Evolutionary conservation across 306 rosid species (phyloP).

Genomic region (Astragalus glycyphyllos): DNA sequence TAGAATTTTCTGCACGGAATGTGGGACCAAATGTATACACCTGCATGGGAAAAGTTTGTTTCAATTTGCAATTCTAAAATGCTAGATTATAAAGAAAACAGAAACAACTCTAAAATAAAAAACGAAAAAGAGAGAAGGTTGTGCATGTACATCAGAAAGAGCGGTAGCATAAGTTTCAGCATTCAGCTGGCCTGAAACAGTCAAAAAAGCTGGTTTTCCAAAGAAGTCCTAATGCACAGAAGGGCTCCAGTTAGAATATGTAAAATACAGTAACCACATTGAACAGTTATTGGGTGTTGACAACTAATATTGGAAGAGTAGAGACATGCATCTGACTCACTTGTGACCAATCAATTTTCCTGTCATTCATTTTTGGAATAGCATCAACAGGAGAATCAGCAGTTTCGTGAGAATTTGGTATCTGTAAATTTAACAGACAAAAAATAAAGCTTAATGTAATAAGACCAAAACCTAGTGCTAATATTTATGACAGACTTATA

Average conservation of each 20-base stretch:
- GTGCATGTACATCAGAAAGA: conserved; percentile 76
- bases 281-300: conserved; percentile 14
- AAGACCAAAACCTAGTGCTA: conserved; percentile 10
- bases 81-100: conserved; percentile 34
- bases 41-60: conserved; percentile 47
- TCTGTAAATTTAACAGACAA: conserved; percentile 55
- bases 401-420: conserved; percentile 77
- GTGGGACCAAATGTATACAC: conserved; percentile 98
- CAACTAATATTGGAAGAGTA: conserved; percentile 35
- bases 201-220: conserved; percentile 94
- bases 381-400: conserved; percentile 67
- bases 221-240: conserved; percentile 77
- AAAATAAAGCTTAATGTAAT: conserved; percentile 4
- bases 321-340: conserved; percentile 58
- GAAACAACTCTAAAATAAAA: neutral
- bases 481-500: neutral
- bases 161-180: conserved; percentile 98
- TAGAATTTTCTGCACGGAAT: conserved; percentile 93
- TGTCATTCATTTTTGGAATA: conserved; percentile 75
- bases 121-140: conserved; percentile 7
- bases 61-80: conserved; percentile 33
- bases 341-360: conserved; percentile 88
- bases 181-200: conserved; percentile 97
- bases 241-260: conserved; percentile 38
- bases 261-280: conserved; percentile 21